Base-by-base conservation (phyloP, 169 alveolate species). In the Plasmodium gonderi region DNA sequence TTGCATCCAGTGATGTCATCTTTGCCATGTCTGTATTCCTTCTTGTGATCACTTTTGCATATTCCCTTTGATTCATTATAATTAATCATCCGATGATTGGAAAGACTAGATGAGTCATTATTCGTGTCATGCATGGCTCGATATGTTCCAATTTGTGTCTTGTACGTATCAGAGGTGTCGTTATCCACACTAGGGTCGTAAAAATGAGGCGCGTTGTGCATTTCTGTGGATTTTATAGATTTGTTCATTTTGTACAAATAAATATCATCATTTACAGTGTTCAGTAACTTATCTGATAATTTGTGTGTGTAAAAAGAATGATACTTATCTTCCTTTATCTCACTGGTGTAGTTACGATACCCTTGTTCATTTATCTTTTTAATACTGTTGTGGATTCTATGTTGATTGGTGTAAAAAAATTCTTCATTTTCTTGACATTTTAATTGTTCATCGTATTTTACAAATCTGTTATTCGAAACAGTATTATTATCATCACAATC, bases 221-320 rank as follows among this genome's bases (percentile, higher is more conserved):
- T 23, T 31, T 83, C 92, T 3, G 85, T 69, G 6, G 81, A 3
- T 6, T 72, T 49, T 1, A 83, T 12, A 3, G 31, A 14, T 42
- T 83, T 83, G 36, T 40, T 83, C 83, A 83, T 69, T 72, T 72
- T 83, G 75, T 83, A 72, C 44, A 69, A 47, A 69, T 83, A 83
- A 31, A 83, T 69, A 7, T 83, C 82, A 72, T 83, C 82, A 44
- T 69, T 72, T 38, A 69, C 42, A 1, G 92, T 38, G 65, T 83
- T 69, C 42, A 83, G 64, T 26, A 47, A 76, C 64, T 51, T 49
- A 26, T 83, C 92, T n/a, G 92, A 83, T 8, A 68, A 0, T 26
- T 17, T 83, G n/a, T 83, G 47, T 0, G 47, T 83, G 44, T 72
- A 83, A 42, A 64, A 69, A 1, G 92, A 83, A 36, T 83, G 92